phyloP scores from a whole-genome alignment of 2,329 filamentous ascomycete genomes.

The Bertia moriformis region DNA sequence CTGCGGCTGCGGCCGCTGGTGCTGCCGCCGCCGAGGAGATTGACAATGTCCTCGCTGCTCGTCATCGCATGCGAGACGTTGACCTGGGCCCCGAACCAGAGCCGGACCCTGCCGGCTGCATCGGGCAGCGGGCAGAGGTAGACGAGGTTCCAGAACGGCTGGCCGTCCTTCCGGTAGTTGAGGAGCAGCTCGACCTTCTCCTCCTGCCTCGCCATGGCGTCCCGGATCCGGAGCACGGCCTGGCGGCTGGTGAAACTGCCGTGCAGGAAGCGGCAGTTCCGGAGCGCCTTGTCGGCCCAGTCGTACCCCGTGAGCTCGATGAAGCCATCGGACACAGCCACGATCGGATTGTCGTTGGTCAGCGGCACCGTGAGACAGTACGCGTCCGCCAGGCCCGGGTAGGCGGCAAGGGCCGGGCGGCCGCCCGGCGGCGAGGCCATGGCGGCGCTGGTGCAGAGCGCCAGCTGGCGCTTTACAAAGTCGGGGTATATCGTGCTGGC shows the following conservation, averaged over 20 bases:
- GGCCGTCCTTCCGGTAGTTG: slow-evolving; percentile 33
- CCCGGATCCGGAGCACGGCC: slow-evolving; percentile 22
- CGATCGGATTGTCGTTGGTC: slow-evolving; percentile 31
- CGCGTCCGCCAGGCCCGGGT: slow-evolving; percentile 39
- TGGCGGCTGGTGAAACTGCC: slow-evolving; percentile 26
- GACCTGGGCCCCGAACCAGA: slow-evolving; percentile 40
- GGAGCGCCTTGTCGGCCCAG: slow-evolving; percentile 27
- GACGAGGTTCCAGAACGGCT: slow-evolving; percentile 41
- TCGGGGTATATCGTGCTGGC: slow-evolving; percentile 30
- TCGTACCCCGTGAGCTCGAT: slow-evolving; percentile 32
- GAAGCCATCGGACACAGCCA: slow-evolving; percentile 33
- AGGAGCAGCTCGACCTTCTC: slow-evolving; percentile 33
- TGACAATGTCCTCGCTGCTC: slow-evolving; percentile 31
- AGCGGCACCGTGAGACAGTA: slow-evolving; percentile 40
- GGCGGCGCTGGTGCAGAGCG: slow-evolving; percentile 25
- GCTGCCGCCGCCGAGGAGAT: slow-evolving; percentile 27
- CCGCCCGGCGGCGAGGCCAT: slow-evolving; percentile 19
- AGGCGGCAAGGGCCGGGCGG: slow-evolving; percentile 19
- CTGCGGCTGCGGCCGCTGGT: too few species aligned
- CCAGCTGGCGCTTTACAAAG: slow-evolving; percentile 36
- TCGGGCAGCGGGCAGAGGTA: slow-evolving; percentile 36
- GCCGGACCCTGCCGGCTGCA: slow-evolving; percentile 27
- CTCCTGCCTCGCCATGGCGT: slow-evolving; percentile 22
- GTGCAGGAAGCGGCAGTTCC: slow-evolving; percentile 34
- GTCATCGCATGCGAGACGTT: slow-evolving; percentile 39